Evolutionary conservation across 2,329 filamentous ascomycete species (phyloP), one percentile per base, ranked within the genome.

Genomic region (Curvularia lunata): DNA sequence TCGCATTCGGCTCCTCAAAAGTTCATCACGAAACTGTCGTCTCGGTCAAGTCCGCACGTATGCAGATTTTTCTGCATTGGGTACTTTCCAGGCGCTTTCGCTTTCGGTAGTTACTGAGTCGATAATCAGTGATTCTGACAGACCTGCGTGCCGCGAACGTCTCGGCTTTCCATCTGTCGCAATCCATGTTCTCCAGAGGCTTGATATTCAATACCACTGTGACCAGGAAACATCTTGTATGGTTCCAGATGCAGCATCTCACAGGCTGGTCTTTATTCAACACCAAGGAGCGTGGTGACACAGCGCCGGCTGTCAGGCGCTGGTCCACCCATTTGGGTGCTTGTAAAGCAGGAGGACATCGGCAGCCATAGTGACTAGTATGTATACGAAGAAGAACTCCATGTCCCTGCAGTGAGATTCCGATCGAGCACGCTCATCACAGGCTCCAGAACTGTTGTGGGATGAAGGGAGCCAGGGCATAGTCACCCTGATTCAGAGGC

Each of bases 401-500:
- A 37, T 48, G 41, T 41, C 41, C 25, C 51, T 46, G n/a, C 48
- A 58, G 48, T 19, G 30, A 23, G n/a, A 21, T 37, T 41, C 13
- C 27, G 30, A 38, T 48, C 19, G 41, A 34, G 7, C 19, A 19
- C 30, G 10, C 47, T 51, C 27, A 34, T 45, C 47, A 16, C 19
- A n/a, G 49, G 8, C 45, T 30, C 23, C 18, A 37, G 28, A 34
- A n/a, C 12, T 53, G 48, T 19, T n/a, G 23, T 52, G 38, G 50
- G 30, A 62, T 51, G 28, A 40, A 28, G 59, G 51, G 59, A 56
- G 46, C 52, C 48, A 45, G 59, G 49, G 52, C 53, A 45, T 23
- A 28, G 40, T 56, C n/a, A 40, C 43, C 37, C 34, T 4, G 30
- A 23, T 25, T 3, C 6, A 49, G 16, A 46, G 8, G 37, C 38